Evolutionary conservation across 1,284 basidiomycete genomes (phyloP).

Genomic region (Pseudozyma flocculosa): DNA sequence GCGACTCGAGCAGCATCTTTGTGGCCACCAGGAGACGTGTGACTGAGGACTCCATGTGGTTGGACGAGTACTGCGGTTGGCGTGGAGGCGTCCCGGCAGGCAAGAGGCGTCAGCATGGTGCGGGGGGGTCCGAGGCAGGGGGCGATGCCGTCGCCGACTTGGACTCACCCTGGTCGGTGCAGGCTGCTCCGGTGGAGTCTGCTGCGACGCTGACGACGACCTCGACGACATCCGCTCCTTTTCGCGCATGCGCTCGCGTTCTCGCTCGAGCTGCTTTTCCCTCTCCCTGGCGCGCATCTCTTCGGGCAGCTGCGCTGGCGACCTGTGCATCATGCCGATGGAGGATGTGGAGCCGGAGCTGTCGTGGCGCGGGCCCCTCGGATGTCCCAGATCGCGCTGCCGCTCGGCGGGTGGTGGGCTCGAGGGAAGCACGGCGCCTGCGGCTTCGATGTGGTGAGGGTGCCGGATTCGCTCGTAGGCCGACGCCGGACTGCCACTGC

Average conservation of each 20-base stretch:
- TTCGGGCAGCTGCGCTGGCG: conserved; percentile 37
- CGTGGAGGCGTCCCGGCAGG: background rate
- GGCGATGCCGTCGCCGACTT: no score
- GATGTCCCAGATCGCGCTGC: conserved; percentile 7
- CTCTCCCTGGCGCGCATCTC: conserved; percentile 37
- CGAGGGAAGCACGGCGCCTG: conserved; percentile 14
- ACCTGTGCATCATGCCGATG: conserved; percentile 13
- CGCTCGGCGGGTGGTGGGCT: conserved; percentile 10
- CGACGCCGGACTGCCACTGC: background rate
- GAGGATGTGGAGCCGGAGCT: conserved; percentile 21
- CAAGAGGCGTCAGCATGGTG: background rate
- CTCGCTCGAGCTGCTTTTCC: conserved; percentile 21
- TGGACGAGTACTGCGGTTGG: conserved; percentile 26
- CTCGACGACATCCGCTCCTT: conserved; percentile 6
- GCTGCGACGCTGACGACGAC: conserved; percentile 13
- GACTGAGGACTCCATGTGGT: conserved; percentile 79
- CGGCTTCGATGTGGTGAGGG: conserved; percentile 29
- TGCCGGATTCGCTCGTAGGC: conserved; percentile 30
- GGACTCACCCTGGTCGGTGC: conserved; percentile 3
- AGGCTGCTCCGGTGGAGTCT: conserved; percentile 5
- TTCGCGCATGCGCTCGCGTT: background rate
- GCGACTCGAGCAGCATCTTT: conserved; percentile 85
- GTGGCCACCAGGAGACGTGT: conserved; percentile 91
- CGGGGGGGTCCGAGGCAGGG: no score
- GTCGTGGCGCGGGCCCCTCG: conserved; percentile 14